Percentiles rank a stretch among this genome's conserved stretches.
Conservation (phyloP, 176 grass and related monocot genomes). For the Carex kokanica region DNA sequence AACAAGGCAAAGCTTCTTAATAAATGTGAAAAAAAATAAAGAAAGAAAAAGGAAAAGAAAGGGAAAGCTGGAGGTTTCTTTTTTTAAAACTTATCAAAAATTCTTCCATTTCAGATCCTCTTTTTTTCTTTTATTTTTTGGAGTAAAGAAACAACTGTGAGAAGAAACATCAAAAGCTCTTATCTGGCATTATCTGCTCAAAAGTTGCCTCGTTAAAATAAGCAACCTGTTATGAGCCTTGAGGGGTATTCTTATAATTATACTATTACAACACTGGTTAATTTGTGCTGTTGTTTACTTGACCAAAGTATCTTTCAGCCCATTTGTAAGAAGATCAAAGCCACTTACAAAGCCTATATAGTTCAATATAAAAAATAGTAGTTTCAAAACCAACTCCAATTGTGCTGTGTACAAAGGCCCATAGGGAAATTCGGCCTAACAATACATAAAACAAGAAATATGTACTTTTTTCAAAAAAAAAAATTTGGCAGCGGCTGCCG, state of each 20-base stretch:
- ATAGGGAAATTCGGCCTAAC: neutral
- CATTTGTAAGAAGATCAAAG: neutral
- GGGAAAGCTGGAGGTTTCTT: conserved; percentile 31
- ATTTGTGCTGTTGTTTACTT: neutral
- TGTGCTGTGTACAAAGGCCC: neutral
- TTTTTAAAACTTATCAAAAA: conserved; percentile 25
- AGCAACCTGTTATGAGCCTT: conserved; percentile 1
- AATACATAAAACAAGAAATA: neutral
- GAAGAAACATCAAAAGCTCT: conserved; percentile 69
- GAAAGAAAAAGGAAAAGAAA: conserved; percentile 28
- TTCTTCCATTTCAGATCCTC: conserved; percentile 43
- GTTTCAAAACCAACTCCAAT: neutral
- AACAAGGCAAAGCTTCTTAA: conserved; percentile 24
- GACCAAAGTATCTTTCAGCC: neutral
- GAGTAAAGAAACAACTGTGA: conserved; percentile 38
- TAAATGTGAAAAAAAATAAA: conserved; percentile 30
- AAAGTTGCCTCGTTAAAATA: conserved; percentile 62
- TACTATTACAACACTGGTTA: neutral
- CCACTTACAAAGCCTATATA: too few species aligned
- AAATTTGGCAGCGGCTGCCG: too few species aligned
- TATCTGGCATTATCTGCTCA: conserved; percentile 86
- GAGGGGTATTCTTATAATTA: neutral
- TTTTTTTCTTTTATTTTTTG: conserved; percentile 26
- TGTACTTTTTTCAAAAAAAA: too few species aligned
- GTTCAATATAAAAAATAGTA: neutral